Conservation (phyloP, 139 green algal species). For the Chlamydomonas schloesseri region DNA sequence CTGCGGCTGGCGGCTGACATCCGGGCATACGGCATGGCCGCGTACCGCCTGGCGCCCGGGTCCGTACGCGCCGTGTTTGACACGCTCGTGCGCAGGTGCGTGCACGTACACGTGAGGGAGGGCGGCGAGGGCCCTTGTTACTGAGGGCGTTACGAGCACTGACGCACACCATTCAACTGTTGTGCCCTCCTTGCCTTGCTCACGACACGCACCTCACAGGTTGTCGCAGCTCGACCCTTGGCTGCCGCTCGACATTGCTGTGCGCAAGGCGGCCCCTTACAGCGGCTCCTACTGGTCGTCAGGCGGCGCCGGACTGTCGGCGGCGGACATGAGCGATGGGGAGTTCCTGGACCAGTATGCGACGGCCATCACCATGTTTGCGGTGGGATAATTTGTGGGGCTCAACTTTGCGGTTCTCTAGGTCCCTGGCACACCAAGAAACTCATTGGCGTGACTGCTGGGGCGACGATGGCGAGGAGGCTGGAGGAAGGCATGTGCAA, state of each 20-base stretch:
- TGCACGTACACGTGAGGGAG: no score
- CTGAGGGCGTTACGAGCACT: no score
- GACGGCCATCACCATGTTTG: background rate
- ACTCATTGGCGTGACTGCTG: no score
- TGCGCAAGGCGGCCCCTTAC: background rate
- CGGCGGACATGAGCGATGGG: background rate
- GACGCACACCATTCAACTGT: no score
- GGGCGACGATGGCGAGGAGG: no score
- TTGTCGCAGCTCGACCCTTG: slow-evolving; percentile 43
- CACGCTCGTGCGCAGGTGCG: slow-evolving; percentile 8
- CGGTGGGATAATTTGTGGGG: background rate
- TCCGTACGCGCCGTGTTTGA: slow-evolving; percentile 34
- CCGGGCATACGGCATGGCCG: background rate
- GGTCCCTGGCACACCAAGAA: no score
- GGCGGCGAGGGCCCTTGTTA: no score
- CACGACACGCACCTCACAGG: no score
- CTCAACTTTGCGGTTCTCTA: no score
- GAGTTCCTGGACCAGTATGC: background rate
- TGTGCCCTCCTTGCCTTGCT: no score
- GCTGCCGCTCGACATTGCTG: slow-evolving; percentile 36
- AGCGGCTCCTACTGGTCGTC: background rate
- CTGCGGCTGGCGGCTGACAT: background rate
- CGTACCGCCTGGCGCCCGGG: slow-evolving; percentile 20
- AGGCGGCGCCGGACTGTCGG: background rate
- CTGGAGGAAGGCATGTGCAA: no score